Conservation (phyloP, 2,329 filamentous ascomycete species). For the Neocatenulostroma microsporum region DNA sequence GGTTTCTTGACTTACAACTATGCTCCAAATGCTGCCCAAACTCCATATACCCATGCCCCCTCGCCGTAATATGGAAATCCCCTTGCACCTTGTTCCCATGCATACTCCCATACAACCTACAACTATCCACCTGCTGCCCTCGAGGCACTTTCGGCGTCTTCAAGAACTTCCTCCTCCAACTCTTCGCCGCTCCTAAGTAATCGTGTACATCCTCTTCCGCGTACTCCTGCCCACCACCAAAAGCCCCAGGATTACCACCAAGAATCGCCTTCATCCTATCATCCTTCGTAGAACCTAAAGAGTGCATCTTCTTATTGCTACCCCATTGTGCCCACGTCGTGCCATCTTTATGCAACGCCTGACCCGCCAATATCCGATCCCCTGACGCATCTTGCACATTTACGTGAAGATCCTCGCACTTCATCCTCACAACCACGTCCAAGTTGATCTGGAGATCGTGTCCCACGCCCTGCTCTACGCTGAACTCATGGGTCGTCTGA, state of each 20-base stretch:
- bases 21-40: constrained; percentile 76
- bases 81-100: constrained; percentile 96
- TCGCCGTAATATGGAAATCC: constrained; percentile 93
- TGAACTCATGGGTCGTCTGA: constrained; percentile 78
- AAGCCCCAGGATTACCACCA: constrained; percentile 56
- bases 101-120: constrained; percentile 80
- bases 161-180: constrained; percentile 56
- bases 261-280: constrained; percentile 47
- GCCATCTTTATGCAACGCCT: constrained; percentile 63
- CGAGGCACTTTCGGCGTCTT: constrained; percentile 63
- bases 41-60: constrained; percentile 90
- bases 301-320: constrained; percentile 55
- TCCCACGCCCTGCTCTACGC: constrained; percentile 83
- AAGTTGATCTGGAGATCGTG: constrained; percentile 90
- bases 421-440: constrained; percentile 86
- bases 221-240: constrained; percentile 43
- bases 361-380: constrained; percentile 78
- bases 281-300: constrained; percentile 51
- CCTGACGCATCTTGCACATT: constrained; percentile 96
- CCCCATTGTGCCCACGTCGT: constrained; percentile 81
- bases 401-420: constrained; percentile 78
- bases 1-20: constrained; percentile 58
- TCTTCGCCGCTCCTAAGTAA: constrained; percentile 66
- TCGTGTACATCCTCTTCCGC: constrained; percentile 83
- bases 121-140: constrained; percentile 56